Evolutionary conservation across 352 stramenopile species (phyloP).

Genomic region (Globisporangium alternatum): DNA sequence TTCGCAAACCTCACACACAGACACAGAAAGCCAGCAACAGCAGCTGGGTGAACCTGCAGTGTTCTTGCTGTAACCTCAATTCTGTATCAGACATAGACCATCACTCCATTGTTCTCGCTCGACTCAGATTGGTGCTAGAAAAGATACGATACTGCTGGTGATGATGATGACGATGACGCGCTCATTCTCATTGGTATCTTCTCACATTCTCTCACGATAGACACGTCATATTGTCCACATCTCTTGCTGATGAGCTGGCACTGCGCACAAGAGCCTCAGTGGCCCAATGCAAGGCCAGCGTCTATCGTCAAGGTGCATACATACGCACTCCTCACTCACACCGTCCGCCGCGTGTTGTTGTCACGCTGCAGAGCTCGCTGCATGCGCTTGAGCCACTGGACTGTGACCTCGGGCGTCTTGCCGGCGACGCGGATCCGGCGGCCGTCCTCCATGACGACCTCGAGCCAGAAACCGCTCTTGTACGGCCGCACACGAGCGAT

Average conservation of each 20-base stretch:
- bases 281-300: not conserved
- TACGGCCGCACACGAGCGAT: constrained; percentile 14
- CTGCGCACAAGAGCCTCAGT: too few relatives aligned
- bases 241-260: not conserved
- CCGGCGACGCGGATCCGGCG: constrained; percentile 26
- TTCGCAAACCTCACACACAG: too few relatives aligned
- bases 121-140: constrained; percentile 1
- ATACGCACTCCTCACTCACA: not conserved
- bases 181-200: not conserved
- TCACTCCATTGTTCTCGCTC: not conserved
- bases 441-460: constrained; percentile 13
- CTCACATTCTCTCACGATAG: not conserved
- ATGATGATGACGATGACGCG: too few relatives aligned
- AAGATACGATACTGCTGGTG: not conserved
- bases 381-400: constrained; percentile 14
- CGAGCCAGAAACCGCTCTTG: constrained; percentile 17
- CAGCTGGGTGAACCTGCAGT: too few relatives aligned
- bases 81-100: not conserved
- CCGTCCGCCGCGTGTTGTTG: not conserved
- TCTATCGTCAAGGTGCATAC: too few relatives aligned
- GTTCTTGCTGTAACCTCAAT: too few relatives aligned
- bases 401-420: constrained; percentile 7
- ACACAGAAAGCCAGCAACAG: too few relatives aligned
- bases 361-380: constrained; percentile 6
- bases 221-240: not conserved